Evolutionary conservation across 208 protist species (phyloP).

Genomic region (Trypanosoma melophagium): DNA sequence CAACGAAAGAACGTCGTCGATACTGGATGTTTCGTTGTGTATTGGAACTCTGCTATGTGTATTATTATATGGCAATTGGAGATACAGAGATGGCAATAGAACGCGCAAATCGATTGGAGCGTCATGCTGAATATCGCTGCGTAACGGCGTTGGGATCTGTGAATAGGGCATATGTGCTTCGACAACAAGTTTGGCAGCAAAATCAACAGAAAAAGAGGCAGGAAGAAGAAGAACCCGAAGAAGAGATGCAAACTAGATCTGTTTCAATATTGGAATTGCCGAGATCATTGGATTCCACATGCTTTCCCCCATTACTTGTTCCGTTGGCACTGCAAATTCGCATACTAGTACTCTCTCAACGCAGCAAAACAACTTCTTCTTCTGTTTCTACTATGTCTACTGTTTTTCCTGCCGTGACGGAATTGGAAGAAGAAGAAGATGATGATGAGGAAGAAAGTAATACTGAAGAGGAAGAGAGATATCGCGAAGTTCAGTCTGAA

Average conservation of each 20-base stretch:
- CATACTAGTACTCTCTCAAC: constrained; percentile 23
- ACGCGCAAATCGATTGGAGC: constrained; percentile 14
- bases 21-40: constrained; percentile 35
- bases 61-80: constrained; percentile 51
- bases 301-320: constrained; percentile 18
- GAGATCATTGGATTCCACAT: not conserved
- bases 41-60: constrained; percentile 35
- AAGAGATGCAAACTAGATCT: no score
- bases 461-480: not conserved
- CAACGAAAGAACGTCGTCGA: constrained; percentile 12
- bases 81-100: constrained; percentile 32
- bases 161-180: not conserved
- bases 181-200: not conserved
- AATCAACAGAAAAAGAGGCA: not conserved
- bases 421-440: not conserved
- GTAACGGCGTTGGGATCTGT: constrained; percentile 21
- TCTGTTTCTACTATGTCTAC: not conserved
- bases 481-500: not conserved
- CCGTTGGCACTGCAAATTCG: constrained; percentile 27
- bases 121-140: constrained; percentile 24
- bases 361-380: not conserved
- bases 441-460: not conserved
- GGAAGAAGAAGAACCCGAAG: not conserved
- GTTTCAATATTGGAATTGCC: constrained; percentile 2
- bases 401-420: not conserved